phyloP scores from a whole-genome alignment of 148 eudicot genomes.

The Mesembryanthemum crystallinum region DNA sequence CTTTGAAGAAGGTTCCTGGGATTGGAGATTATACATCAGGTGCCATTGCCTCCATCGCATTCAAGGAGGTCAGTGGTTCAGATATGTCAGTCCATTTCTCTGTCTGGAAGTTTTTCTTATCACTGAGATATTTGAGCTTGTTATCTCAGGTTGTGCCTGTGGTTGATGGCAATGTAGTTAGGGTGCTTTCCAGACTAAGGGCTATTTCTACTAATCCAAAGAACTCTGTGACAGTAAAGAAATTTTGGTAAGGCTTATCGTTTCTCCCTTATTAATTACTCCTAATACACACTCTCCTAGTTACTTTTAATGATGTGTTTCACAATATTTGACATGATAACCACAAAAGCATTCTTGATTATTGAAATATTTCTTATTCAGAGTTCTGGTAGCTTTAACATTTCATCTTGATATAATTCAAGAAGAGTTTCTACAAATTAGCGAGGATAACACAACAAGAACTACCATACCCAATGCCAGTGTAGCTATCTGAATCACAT shows the following conservation, averaged over 20 bases:
- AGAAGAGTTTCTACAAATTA: neutral
- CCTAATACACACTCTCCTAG: too few species aligned
- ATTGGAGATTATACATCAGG: conserved; percentile 96
- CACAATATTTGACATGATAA: neutral
- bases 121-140: conserved; percentile 6
- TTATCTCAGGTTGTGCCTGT: conserved; percentile 75
- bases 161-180: conserved; percentile 92
- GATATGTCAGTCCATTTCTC: neutral
- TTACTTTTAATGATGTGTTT: too few species aligned
- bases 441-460: too few species aligned
- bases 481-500: neutral
- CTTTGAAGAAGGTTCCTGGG: conserved; percentile 66
- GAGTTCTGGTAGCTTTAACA: neutral
- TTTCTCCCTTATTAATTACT: neutral
- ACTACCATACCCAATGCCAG: neutral
- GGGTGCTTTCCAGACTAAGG: conserved; percentile 83
- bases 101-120: conserved; percentile 6
- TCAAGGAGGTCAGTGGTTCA: conserved; percentile 56
- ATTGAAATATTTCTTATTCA: neutral
- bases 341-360: neutral
- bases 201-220: conserved; percentile 89
- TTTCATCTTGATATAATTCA: neutral
- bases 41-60: conserved; percentile 94
- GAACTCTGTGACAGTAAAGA: conserved; percentile 55
- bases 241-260: conserved; percentile 58